Evolutionary conservation across 2,329 filamentous ascomycete species (phyloP).

Genomic region (Calonectria henricotiae): DNA sequence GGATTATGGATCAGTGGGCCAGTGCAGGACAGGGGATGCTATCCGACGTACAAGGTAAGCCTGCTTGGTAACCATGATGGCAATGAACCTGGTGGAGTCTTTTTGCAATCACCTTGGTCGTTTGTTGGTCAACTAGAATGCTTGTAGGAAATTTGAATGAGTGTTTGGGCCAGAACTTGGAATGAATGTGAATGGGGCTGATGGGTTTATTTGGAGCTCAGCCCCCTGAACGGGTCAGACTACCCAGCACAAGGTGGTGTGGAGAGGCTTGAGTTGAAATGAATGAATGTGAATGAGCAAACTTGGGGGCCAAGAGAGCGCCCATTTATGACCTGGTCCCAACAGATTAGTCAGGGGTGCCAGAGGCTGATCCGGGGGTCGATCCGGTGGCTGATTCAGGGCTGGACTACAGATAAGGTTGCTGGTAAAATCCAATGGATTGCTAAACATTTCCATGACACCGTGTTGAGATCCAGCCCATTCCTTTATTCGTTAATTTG

Average conservation of each 20-base stretch:
- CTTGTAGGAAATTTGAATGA: neutral
- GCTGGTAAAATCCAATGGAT: constrained; percentile 8
- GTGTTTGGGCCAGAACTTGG: neutral
- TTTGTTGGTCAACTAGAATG: neutral
- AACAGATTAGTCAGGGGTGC: neutral
- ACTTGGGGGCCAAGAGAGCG: neutral
- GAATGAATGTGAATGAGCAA: neutral
- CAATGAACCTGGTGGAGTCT: neutral
- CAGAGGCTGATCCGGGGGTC: constrained; percentile 12
- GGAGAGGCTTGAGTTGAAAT: neutral
- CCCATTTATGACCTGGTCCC: neutral
- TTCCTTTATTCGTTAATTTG: neutral
- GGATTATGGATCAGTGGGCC: neutral
- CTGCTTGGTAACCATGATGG: neutral
- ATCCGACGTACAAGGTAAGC: neutral
- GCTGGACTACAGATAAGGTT: constrained; percentile 5
- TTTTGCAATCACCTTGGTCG: neutral
- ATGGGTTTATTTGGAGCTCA: neutral
- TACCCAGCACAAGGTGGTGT: neutral
- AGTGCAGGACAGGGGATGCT: too few relatives aligned
- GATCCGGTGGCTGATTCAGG: neutral
- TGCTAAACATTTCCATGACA: neutral
- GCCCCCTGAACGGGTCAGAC: neutral
- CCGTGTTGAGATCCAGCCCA: neutral
- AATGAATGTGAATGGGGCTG: too few relatives aligned